Percentiles rank a stretch among this genome's conserved stretches.
Evolutionary conservation across 1,284 basidiomycete genomes (phyloP).

Genomic region (Mrakiaceae sp.): DNA sequence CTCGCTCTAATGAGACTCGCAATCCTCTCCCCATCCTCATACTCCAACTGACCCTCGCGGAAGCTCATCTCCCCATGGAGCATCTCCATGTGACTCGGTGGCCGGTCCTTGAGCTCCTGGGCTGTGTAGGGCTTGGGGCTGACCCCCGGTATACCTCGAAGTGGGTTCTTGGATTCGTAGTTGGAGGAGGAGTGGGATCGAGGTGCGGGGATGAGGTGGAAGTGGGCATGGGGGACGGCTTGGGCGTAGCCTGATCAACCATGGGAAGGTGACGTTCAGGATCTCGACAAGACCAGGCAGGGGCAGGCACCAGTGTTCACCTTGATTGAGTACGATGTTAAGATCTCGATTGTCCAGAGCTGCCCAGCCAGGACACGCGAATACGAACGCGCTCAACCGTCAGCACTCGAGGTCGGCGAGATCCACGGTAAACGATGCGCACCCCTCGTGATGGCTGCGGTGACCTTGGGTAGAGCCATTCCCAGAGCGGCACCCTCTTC

Average conservation of each 20-base stretch:
- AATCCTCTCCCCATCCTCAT: not conserved
- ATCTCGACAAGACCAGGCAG: not conserved
- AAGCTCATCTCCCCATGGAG: not conserved
- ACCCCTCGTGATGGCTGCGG: not conserved
- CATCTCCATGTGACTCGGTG: not conserved
- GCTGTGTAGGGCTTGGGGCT: too few relatives aligned
- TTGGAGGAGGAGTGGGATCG: not conserved
- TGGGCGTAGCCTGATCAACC: not conserved
- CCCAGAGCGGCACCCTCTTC: not conserved
- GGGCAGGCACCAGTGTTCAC: not conserved
- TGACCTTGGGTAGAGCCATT: not conserved
- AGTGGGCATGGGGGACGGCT: not conserved
- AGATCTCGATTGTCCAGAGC: not conserved
- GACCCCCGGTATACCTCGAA: not conserved
- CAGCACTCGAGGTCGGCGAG: not conserved
- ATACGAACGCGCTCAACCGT: too few relatives aligned
- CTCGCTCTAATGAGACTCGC: not conserved
- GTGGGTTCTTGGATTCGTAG: not conserved
- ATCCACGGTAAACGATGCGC: not conserved
- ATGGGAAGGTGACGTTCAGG: not conserved
- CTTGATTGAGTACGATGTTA: conserved; percentile 1
- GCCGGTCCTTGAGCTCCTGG: not conserved
- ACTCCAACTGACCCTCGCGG: not conserved
- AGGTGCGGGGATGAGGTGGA: conserved; percentile 5
- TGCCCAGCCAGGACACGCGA: not conserved